Base-by-base conservation (phyloP, 768 basidiomycete species). In the Pleurotus djamor region DNA sequence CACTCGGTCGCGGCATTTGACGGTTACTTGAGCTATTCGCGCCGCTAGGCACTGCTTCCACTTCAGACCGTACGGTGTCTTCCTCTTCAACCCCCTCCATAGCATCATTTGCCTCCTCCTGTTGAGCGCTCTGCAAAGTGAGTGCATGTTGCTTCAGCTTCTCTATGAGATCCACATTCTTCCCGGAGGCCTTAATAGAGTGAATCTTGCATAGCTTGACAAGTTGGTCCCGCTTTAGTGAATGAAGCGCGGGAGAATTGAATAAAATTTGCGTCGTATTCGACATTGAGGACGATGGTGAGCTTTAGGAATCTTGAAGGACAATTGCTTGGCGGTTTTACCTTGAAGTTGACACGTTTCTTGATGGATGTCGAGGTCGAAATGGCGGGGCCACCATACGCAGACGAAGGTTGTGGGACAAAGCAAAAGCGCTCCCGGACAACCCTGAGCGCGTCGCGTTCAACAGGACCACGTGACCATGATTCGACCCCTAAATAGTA, bases 201-300 rank as follows among this genome's bases (percentile, higher is more conserved):
- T 94, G 89, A 34, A 87, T 82, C 71, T 93, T 93, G 84, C 92
- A 94, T 52, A 94, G 79, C 62, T 89, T 91, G 56, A 91, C 80
- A 45, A 94, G 88, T 67, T 94, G 92, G 48, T 90, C 86, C 51
- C 92, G 88, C 68, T 91, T 92, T 45, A 94, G 82, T 17, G 91
- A 88, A 68, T 92, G 85, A 33, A 94, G 72, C 1, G 92, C 92
- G 0, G 92, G 89, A 4, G 91, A 91, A 71, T 94, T 91, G 74
- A 89, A 91, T 9, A 94, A 73, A 50, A 94, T 93, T 64, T 91
- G 81, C 0, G 89, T 91, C 1, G 88, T 90, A 7, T 84, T 84
- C 16, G 86, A 83, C 87, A 89, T 88, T 45, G 36, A 12, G 9
- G 21, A 28, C 47, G 47, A 48, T 16, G 47, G 9, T 9, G 47